phyloP scores from a whole-genome alignment of 768 basidiomycete species.

The Boletales sp. region DNA sequence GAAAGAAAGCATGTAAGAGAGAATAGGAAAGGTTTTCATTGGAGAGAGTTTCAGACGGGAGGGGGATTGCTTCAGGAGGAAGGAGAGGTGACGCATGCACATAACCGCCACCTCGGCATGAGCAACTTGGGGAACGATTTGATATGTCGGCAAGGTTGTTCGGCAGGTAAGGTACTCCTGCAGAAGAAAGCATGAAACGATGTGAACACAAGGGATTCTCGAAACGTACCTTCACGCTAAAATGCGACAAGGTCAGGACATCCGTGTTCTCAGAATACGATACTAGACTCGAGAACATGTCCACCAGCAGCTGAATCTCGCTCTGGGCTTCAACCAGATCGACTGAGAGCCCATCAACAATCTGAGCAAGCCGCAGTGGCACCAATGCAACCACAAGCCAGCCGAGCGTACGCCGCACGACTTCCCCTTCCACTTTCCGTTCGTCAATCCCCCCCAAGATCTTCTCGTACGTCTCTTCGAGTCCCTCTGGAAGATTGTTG shows the following conservation, averaged over 20 bases:
- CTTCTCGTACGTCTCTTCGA: neutral
- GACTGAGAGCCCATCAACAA: neutral
- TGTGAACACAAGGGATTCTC: neutral
- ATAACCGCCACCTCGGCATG: neutral
- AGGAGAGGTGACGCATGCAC: neutral
- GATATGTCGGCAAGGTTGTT: neutral
- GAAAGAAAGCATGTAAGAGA: neutral
- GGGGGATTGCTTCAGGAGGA: neutral
- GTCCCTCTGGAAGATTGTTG: neutral
- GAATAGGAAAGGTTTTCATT: neutral
- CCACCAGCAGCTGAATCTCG: neutral
- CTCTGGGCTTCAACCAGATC: neutral
- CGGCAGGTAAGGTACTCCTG: slow-evolving; percentile 3
- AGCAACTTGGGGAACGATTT: neutral
- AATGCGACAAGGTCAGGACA: slow-evolving; percentile 1
- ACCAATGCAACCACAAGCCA: neutral
- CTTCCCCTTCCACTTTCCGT: neutral
- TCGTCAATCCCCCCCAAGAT: neutral
- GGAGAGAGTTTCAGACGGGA: too few species aligned
- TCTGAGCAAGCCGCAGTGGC: neutral
- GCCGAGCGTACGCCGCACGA: neutral
- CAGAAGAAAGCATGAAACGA: neutral
- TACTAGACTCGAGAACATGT: neutral
- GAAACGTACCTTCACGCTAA: slow-evolving; percentile 9
- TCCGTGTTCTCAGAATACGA: neutral